Conservation (phyloP, 73 alveolate genomes). For the Symbiodinium natans region DNA sequence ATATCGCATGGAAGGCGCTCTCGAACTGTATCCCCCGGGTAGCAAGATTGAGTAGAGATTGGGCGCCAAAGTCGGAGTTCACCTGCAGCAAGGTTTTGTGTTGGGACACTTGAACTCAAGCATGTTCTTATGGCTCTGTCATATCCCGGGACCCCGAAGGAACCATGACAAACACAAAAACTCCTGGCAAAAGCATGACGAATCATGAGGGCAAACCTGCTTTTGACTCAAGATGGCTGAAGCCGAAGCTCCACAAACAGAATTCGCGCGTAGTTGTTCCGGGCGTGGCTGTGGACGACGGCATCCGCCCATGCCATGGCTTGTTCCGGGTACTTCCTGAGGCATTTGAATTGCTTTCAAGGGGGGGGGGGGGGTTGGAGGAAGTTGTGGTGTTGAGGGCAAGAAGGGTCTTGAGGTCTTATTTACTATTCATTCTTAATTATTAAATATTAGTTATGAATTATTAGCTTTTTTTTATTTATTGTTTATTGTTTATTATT, state of each 20-base stretch:
- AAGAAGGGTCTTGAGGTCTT: too few relatives aligned
- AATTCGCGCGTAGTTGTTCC: slow-evolving; percentile 77
- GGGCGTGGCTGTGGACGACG: slow-evolving; percentile 43
- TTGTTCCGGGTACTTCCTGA: slow-evolving; percentile 67
- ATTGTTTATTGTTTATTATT: too few relatives aligned
- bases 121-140: too few relatives aligned
- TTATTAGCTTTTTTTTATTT: too few relatives aligned
- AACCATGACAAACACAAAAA: too few relatives aligned
- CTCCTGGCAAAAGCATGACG: background rate
- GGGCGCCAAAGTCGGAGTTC: slow-evolving; percentile 50
- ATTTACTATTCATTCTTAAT: too few relatives aligned
- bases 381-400: too few relatives aligned
- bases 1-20: background rate
- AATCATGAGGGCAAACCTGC: background rate
- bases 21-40: slow-evolving; percentile 45
- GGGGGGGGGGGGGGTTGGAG: too few relatives aligned
- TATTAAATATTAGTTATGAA: too few relatives aligned
- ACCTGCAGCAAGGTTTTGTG: background rate
- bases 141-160: too few relatives aligned
- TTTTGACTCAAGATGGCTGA: too few relatives aligned
- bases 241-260: slow-evolving; percentile 42
- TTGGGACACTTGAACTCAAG: too few relatives aligned
- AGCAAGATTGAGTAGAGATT: slow-evolving; percentile 28
- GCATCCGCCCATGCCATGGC: slow-evolving; percentile 91
- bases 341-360: background rate